These are phyloP conservation scores for Myxozyma kluyveri DNA, from an alignment of 805 yeast species.

Conservation along the genomic window DNA sequence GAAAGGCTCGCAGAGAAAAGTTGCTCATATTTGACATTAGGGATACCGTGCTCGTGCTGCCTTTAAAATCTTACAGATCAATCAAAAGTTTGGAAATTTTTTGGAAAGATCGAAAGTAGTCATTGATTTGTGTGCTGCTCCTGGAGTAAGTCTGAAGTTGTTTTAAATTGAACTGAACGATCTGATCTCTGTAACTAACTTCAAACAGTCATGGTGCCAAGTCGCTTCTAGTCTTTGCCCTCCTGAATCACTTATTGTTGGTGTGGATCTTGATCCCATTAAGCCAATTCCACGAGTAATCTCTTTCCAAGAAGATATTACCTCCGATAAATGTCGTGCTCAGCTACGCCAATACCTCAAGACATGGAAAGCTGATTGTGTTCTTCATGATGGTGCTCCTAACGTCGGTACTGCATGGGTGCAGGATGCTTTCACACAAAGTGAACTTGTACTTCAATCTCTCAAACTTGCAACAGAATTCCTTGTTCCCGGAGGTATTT, in stretches of 20 bases:
- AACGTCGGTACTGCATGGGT: conserved; percentile 99
- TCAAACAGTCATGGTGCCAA: conserved; percentile 88
- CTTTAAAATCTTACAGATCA: conserved; percentile 89
- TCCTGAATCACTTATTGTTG: conserved; percentile 85
- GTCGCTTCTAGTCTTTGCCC: conserved; percentile 95
- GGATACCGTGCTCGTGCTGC: conserved; percentile 99
- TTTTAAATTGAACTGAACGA: background rate
- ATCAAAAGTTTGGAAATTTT: conserved; percentile 95
- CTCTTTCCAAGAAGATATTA: conserved; percentile 93
- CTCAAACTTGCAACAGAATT: conserved; percentile 92
- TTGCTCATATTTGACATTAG: too few relatives aligned
- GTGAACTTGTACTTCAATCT: conserved; percentile 92
- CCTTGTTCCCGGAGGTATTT: conserved; percentile 85
- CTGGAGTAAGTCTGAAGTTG: conserved; percentile 51
- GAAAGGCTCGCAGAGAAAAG: background rate
- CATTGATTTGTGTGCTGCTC: conserved; percentile 97
- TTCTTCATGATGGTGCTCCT: conserved; percentile 99
- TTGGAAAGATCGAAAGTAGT: conserved; percentile 92
- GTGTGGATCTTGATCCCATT: conserved; percentile 98
- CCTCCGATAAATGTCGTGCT: conserved; percentile 96
- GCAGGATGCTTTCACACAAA: conserved; percentile 98
- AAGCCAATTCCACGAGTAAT: conserved; percentile 93
- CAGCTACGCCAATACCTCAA: conserved; percentile 92
- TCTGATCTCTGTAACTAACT: conserved; percentile 5
- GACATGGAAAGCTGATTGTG: conserved; percentile 95